phyloP scores from a whole-genome alignment of 1,284 basidiomycete species.

The Cutaneotrichosporon sp. region DNA sequence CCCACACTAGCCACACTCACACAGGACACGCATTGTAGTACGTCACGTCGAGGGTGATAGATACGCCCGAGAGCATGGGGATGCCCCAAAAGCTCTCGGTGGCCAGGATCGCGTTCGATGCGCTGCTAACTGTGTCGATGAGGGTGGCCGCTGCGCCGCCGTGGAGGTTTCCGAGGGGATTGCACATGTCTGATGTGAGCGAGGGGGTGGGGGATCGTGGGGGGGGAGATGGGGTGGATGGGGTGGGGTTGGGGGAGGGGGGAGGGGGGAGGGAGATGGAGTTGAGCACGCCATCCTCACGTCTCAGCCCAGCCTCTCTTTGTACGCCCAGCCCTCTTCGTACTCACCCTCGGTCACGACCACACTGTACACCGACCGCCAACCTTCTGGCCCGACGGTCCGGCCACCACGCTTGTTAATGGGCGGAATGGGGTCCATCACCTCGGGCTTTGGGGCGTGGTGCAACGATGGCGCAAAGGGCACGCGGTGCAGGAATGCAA shows the following conservation, averaged over 20 bases:
- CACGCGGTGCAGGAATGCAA: background rate
- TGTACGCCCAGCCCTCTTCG: background rate
- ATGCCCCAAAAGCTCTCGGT: conserved; percentile 44
- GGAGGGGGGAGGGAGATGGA: too few relatives aligned
- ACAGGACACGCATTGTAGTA: conserved; percentile 33
- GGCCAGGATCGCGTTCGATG: conserved; percentile 19
- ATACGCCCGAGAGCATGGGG: conserved; percentile 41
- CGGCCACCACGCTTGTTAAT: conserved; percentile 20
- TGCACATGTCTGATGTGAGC: conserved; percentile 37
- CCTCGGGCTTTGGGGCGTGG: conserved; percentile 16
- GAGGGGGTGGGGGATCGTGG: background rate
- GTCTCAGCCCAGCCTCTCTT: too few relatives aligned
- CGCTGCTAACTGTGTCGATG: conserved; percentile 29
- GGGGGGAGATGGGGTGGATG: too few relatives aligned
- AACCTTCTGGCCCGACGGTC: conserved; percentile 10
- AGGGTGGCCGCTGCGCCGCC: conserved; percentile 43
- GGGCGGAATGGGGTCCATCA: conserved; percentile 18
- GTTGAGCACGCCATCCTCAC: too few relatives aligned
- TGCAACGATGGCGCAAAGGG: background rate
- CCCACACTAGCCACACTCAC: background rate
- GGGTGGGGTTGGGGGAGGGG: background rate
- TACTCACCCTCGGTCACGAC: conserved; percentile 18
- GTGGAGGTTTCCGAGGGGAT: conserved; percentile 37
- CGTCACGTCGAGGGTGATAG: conserved; percentile 35
- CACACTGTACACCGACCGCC: conserved; percentile 13